Evolutionary conservation across 78 protist species (phyloP).

Genomic region (Polysphondylium violaceum): DNA sequence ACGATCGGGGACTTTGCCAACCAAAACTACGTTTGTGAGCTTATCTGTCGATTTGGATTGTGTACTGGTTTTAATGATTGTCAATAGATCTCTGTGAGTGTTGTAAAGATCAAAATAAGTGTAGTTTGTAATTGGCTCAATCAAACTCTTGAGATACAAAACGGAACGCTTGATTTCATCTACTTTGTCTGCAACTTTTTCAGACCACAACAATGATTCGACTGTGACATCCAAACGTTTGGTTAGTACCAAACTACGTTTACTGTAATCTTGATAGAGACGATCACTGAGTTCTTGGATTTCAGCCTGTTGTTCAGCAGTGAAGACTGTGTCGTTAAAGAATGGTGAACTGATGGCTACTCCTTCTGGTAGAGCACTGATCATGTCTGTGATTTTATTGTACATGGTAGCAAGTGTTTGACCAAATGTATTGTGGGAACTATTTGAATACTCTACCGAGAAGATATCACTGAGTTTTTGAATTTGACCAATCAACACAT

Average conservation of each 20-base stretch:
- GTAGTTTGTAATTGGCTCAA: slow-evolving; percentile 48
- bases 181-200: slow-evolving; percentile 13
- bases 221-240: slow-evolving; percentile 63
- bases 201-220: slow-evolving; percentile 62
- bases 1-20: slow-evolving; percentile 75
- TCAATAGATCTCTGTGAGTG: slow-evolving; percentile 31
- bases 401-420: no score
- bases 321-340: slow-evolving; percentile 41
- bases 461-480: slow-evolving; percentile 47
- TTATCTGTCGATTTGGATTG: slow-evolving; percentile 10
- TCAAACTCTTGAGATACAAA: neutral
- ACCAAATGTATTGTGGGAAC: slow-evolving; percentile 6
- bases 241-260: slow-evolving; percentile 27
- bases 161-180: slow-evolving; percentile 24
- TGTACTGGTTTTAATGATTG: slow-evolving; percentile 24
- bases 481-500: slow-evolving; percentile 35
- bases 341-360: slow-evolving; percentile 70
- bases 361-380: slow-evolving; percentile 20
- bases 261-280: slow-evolving; percentile 39
- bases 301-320: slow-evolving; percentile 18
- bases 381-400: slow-evolving; percentile 33
- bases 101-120: slow-evolving; percentile 27
- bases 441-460: slow-evolving; percentile 27
- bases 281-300: slow-evolving; percentile 28
- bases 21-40: slow-evolving; percentile 10